These are phyloP conservation scores for Sesbania bispinosa DNA, from an alignment of 306 rosid genomes.

Conservation along the genomic window DNA sequence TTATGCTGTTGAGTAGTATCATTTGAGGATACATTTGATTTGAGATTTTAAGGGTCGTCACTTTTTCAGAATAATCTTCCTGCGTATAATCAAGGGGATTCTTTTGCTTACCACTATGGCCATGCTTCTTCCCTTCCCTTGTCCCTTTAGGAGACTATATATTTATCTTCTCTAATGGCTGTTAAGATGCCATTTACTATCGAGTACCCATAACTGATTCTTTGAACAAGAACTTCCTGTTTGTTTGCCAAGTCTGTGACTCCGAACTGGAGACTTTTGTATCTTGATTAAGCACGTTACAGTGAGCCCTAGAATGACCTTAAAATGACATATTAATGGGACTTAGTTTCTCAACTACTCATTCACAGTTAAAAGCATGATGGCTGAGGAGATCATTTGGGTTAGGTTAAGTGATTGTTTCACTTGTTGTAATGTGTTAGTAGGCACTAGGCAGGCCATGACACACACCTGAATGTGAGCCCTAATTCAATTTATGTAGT, in stretches of 20 bases:
- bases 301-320: constrained; percentile 12
- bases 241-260: not conserved
- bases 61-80: too few species aligned
- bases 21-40: not conserved
- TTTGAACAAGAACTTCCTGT: not conserved
- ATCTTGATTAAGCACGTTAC: not conserved
- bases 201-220: not conserved
- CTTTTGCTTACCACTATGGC: too few species aligned
- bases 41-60: not conserved
- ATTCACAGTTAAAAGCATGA: not conserved
- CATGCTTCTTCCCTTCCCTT: not conserved
- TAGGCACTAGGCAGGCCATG: not conserved
- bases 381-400: not conserved
- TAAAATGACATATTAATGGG: not conserved
- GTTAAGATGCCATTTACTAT: not conserved
- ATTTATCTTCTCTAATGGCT: not conserved
- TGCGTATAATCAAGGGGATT: not conserved
- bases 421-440: not conserved
- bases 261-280: not conserved
- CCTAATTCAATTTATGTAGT: not conserved
- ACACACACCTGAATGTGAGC: constrained; percentile 10
- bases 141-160: not conserved
- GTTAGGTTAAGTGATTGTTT: not conserved
- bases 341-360: not conserved
- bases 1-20: not conserved